Evolutionary conservation across 2,329 filamentous ascomycete species (phyloP).

Genomic region (Exophiala oligosperma): DNA sequence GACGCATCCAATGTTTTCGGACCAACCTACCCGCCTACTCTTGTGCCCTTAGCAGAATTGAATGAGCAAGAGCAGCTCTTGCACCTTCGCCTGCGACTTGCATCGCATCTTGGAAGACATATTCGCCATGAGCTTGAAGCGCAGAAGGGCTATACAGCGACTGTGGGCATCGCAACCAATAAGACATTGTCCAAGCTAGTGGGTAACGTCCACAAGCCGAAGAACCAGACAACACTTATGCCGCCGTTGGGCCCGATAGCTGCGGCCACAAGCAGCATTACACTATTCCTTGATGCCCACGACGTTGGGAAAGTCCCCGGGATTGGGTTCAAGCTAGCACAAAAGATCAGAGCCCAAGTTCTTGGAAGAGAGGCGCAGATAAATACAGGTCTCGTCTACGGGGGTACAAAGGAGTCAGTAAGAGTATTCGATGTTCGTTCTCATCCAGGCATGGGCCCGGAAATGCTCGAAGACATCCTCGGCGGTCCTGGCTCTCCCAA

Average conservation of each 20-base stretch:
- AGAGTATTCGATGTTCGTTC: conserved; percentile 66
- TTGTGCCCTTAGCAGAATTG: not conserved
- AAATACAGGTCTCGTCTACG: conserved; percentile 48
- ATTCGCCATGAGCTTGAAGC: conserved; percentile 71
- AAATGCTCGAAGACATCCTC: conserved; percentile 67
- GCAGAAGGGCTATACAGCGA: conserved; percentile 80
- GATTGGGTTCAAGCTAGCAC: conserved; percentile 77
- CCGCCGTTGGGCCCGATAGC: conserved; percentile 55
- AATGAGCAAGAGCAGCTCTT: conserved; percentile 36
- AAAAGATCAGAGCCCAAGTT: conserved; percentile 64
- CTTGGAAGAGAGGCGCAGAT: conserved; percentile 47
- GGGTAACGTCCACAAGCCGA: conserved; percentile 81
- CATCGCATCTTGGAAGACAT: conserved; percentile 76
- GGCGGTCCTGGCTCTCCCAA: conserved; percentile 68
- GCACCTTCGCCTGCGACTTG: conserved; percentile 67
- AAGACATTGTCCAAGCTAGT: conserved; percentile 85
- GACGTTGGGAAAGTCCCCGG: conserved; percentile 81
- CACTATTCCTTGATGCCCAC: conserved; percentile 71
- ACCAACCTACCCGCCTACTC: conserved; percentile 53
- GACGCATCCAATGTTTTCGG: conserved; percentile 70
- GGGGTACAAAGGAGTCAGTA: conserved; percentile 56
- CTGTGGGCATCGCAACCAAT: conserved; percentile 82
- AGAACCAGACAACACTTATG: conserved; percentile 80
- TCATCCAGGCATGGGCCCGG: conserved; percentile 62
- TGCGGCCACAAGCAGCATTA: conserved; percentile 51